Conservation (phyloP, 192 early-diverging fungal species). For the Umbelopsis vinacea region DNA sequence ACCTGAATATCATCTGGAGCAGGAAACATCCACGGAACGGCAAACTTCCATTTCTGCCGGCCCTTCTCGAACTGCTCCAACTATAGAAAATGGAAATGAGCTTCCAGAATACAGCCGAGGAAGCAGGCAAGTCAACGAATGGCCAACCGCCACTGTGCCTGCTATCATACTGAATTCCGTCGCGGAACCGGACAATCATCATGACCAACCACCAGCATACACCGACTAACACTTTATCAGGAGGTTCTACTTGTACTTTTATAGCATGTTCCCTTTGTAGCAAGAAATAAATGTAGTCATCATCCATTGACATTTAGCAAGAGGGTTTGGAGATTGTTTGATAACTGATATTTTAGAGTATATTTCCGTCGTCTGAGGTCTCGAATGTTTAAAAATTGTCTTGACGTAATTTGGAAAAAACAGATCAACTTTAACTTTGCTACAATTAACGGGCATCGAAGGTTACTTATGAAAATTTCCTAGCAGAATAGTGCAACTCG, state of each 20-base stretch:
- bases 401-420: too few relatives aligned
- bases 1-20: conserved; percentile 3
- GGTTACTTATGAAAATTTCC: too few relatives aligned
- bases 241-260: neutral
- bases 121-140: neutral
- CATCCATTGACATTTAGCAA: too few relatives aligned
- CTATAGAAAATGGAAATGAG: neutral
- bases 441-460: too few relatives aligned
- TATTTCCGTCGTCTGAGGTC: too few relatives aligned
- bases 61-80: neutral
- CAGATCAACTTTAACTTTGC: too few relatives aligned
- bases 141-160: neutral
- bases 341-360: too few relatives aligned
- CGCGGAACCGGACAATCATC: neutral
- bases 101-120: conserved; percentile 17
- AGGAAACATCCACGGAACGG: neutral
- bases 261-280: neutral
- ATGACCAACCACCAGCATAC: conserved; percentile 12
- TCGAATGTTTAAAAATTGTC: too few relatives aligned
- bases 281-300: neutral
- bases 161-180: neutral
- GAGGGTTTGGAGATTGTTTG: too few relatives aligned
- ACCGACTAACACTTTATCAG: neutral
- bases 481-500: too few relatives aligned
- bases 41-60: neutral